Conservation (phyloP, 2,329 filamentous ascomycete species). For the Alternaria panax region DNA sequence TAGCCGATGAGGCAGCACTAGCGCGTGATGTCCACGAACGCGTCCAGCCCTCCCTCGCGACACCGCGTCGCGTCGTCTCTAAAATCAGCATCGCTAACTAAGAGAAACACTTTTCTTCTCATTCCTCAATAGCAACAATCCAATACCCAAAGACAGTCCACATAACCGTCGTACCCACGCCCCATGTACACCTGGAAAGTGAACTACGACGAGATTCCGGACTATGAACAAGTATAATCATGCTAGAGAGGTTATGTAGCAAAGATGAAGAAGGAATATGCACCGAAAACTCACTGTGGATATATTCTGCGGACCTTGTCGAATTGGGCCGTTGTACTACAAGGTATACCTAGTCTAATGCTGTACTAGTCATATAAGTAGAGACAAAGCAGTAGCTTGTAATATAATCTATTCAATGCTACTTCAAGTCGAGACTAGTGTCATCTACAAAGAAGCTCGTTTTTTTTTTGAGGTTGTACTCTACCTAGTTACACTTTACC, state of each 20-base stretch:
- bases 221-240: not conserved
- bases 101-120: no score
- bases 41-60: not conserved
- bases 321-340: not conserved
- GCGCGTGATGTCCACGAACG: not conserved
- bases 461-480: no score
- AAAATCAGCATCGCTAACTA: no score
- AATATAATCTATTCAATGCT: no score
- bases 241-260: not conserved
- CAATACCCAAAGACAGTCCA: not conserved
- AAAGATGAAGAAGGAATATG: not conserved
- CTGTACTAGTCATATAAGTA: no score
- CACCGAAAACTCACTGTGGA: not conserved
- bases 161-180: not conserved
- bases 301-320: not conserved
- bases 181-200: not conserved
- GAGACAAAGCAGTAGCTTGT: no score
- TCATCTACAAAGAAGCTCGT: no score
- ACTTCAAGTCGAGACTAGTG: no score
- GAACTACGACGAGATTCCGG: fast-evolving
- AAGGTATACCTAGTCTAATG: no score
- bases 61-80: no score
- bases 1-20: no score
- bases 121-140: not conserved
- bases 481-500: no score